phyloP scores from a whole-genome alignment of 495 filamentous ascomycete species.

The Aspergillus panamensis region DNA sequence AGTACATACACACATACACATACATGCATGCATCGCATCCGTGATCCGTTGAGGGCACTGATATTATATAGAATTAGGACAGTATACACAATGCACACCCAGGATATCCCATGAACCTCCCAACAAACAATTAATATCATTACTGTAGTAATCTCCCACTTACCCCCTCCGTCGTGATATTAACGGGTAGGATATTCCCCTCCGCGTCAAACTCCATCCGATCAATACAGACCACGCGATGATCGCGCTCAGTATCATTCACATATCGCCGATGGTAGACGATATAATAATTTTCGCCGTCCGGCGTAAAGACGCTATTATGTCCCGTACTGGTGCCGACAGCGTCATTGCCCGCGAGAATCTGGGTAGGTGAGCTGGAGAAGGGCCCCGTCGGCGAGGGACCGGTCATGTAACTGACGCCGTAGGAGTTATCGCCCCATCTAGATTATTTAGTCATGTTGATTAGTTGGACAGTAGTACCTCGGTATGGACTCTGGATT shows the following conservation, averaged over 20 bases:
- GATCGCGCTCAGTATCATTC: conserved; percentile 39
- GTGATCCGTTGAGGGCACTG: no score
- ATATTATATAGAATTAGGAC: neutral
- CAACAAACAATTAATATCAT: no score
- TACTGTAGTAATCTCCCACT: conserved; percentile 14
- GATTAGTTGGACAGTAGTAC: no score
- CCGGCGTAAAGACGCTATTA: conserved; percentile 41
- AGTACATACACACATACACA: conserved; percentile 6
- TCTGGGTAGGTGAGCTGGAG: conserved; percentile 28
- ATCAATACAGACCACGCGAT: conserved; percentile 46
- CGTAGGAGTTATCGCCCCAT: conserved; percentile 45
- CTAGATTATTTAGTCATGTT: conserved; percentile 12
- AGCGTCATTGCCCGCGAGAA: conserved; percentile 36
- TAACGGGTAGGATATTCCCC: conserved; percentile 39
- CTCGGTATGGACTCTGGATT: no score
- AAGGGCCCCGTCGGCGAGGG: conserved; percentile 45
- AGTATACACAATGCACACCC: neutral
- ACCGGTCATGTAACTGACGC: conserved; percentile 44
- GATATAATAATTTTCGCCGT: conserved; percentile 47
- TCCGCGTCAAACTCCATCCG: conserved; percentile 45
- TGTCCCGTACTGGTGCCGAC: conserved; percentile 44
- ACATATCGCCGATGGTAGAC: conserved; percentile 46
- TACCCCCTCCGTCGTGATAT: conserved; percentile 38
- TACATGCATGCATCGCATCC: conserved; percentile 2
- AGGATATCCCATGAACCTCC: no score